phyloP scores from a whole-genome alignment of 2,329 filamentous ascomycete species.

The Aschersonia sp. region DNA sequence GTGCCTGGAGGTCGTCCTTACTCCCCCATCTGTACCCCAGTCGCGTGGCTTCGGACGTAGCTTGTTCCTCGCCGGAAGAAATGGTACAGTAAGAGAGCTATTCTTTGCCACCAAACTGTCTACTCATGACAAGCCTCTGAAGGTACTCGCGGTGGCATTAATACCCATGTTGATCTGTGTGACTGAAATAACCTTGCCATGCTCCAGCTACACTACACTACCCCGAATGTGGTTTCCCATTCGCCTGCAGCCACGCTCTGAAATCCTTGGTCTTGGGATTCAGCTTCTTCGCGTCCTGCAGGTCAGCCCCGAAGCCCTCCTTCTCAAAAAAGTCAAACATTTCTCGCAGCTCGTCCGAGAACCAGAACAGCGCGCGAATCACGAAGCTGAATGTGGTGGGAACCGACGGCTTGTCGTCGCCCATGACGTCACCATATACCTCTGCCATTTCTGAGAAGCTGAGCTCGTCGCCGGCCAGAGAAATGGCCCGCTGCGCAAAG shows the following conservation, averaged over 20 bases:
- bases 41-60: no score
- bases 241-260: not conserved
- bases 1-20: no score
- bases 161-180: no score
- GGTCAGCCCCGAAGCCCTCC: conserved; percentile 19
- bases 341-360: conserved; percentile 15
- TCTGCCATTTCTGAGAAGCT: conserved; percentile 15
- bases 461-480: conserved; percentile 25
- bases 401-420: conserved; percentile 9
- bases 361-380: conserved; percentile 10
- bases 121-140: no score
- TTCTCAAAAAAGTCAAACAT: conserved; percentile 24
- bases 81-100: no score
- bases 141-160: no score
- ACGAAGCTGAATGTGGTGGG: conserved; percentile 17
- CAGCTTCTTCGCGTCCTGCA: conserved; percentile 7
- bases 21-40: no score
- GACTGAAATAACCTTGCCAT: no score
- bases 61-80: no score
- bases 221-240: not conserved
- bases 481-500: conserved; percentile 17
- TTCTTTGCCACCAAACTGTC: no score
- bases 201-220: no score
- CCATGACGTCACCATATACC: conserved; percentile 16
- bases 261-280: not conserved